Percentiles rank a stretch among this genome's conserved stretches.
Evolutionary conservation across 1,139 yeast species (phyloP).

Genomic region (Pichia sp.): DNA sequence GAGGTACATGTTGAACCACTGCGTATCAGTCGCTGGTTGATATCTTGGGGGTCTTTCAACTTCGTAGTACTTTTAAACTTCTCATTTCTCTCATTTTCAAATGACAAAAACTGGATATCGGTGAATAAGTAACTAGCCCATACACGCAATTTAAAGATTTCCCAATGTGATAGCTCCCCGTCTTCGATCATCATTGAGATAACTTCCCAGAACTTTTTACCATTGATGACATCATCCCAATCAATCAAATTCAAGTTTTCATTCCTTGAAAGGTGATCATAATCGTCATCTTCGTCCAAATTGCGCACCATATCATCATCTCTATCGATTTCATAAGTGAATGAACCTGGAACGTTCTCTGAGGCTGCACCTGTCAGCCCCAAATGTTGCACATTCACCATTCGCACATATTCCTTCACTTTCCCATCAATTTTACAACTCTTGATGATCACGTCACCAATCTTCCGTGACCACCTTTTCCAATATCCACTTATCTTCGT

Average conservation of each 20-base stretch:
- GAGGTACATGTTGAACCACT: conserved; percentile 88
- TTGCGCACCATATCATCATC: background rate
- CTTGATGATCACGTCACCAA: conserved; percentile 5
- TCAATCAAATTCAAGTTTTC: conserved; percentile 3
- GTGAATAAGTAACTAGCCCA: conserved; percentile 26
- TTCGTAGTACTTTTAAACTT: conserved; percentile 8
- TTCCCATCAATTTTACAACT: conserved; percentile 7
- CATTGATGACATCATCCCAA: conserved; percentile 10
- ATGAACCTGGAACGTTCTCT: no score
- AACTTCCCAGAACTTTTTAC: conserved; percentile 18
- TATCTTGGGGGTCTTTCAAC: conserved; percentile 3
- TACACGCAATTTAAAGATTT: conserved; percentile 23
- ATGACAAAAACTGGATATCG: conserved; percentile 25
- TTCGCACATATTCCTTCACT: conserved; percentile 2
- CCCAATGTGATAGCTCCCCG: conserved; percentile 19
- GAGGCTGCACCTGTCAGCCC: no score
- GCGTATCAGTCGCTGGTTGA: conserved; percentile 16
- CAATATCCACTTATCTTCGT: conserved; percentile 78
- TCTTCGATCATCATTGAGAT: conserved; percentile 12
- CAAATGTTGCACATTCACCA: no score
- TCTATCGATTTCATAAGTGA: background rate
- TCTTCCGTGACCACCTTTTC: conserved; percentile 60
- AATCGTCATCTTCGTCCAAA: conserved; percentile 1
- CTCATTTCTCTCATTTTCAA: conserved; percentile 20
- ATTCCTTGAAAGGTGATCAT: background rate